These are phyloP conservation scores for Aureobasidium zeae DNA, from an alignment of 2,329 filamentous ascomycete genomes.

Conservation along the genomic window DNA sequence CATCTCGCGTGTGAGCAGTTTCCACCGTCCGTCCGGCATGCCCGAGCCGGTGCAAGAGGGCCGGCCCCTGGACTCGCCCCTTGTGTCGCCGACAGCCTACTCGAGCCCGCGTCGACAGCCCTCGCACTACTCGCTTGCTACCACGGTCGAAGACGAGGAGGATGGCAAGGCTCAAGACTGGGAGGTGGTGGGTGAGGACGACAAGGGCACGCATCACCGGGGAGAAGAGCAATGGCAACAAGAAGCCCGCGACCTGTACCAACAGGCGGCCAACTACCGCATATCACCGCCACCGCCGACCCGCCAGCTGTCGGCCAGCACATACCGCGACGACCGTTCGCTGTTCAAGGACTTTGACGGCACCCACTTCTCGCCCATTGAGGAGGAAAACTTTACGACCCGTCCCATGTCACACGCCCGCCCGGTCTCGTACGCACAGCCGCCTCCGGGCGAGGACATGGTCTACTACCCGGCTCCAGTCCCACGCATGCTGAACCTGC, in stretches of 20 bases:
- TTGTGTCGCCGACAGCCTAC: constrained; percentile 19
- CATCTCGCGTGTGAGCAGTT: constrained; percentile 35
- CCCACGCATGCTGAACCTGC: constrained; percentile 84
- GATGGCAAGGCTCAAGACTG: constrained; percentile 6
- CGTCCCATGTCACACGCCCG: constrained; percentile 22
- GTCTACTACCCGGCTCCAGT: constrained; percentile 93
- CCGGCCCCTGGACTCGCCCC: constrained; percentile 28
- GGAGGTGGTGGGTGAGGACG: background rate
- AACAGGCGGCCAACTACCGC: constrained; percentile 2
- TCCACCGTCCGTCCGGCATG: constrained; percentile 22
- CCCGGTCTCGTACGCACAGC: constrained; percentile 49
- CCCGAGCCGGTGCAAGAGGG: constrained; percentile 32
- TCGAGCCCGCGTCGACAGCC: constrained; percentile 12
- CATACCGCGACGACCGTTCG: constrained; percentile 54
- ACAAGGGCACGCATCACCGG: background rate
- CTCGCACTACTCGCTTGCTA: constrained; percentile 17
- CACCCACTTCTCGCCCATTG: constrained; percentile 56
- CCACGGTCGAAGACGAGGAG: constrained; percentile 13
- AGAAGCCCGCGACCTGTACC: constrained; percentile 1
- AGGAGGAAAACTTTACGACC: constrained; percentile 18
- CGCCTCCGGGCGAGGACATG: constrained; percentile 66
- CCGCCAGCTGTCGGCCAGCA: constrained; percentile 47
- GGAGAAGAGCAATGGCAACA: constrained; percentile 9
- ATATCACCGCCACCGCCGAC: constrained; percentile 24
- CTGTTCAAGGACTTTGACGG: constrained; percentile 78